Percentiles rank a stretch among this genome's conserved stretches.
phyloP scores from a whole-genome alignment of 164 flowering plant species.

The Piper betle region DNA sequence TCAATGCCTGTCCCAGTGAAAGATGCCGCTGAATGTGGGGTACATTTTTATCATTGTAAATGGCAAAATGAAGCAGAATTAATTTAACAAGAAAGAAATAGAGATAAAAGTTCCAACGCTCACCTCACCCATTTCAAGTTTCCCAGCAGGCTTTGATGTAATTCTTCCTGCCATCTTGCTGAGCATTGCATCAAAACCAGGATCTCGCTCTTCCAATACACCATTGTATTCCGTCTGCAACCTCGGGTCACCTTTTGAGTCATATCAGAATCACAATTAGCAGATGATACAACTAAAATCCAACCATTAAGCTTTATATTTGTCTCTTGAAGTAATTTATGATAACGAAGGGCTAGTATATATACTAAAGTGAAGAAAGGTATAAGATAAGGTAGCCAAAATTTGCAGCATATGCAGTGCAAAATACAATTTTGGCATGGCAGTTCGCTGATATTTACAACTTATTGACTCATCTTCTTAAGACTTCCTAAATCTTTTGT shows the following conservation, averaged over 20 bases:
- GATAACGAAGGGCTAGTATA: background rate
- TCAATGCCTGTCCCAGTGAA: conserved; percentile 35
- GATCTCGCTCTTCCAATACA: conserved; percentile 59
- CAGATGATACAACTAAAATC: background rate
- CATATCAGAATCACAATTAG: background rate
- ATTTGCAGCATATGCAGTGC: background rate
- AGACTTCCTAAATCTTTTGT: too few species aligned
- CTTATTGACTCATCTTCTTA: too few species aligned
- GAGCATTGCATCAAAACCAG: conserved; percentile 71
- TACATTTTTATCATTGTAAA: too few species aligned
- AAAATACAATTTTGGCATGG: too few species aligned
- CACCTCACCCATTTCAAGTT: conserved; percentile 64
- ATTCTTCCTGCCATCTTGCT: conserved; percentile 82
- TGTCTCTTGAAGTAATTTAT: background rate
- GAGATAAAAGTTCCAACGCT: conserved; percentile 10
- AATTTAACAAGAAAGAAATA: background rate
- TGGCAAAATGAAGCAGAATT: background rate
- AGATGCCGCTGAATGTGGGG: background rate
- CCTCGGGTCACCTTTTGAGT: conserved; percentile 23
- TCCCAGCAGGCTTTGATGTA: conserved; percentile 73
- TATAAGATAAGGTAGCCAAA: background rate
- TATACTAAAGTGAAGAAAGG: background rate
- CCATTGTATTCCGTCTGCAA: conserved; percentile 21
- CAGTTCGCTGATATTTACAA: too few species aligned
- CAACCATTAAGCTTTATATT: background rate